Evolutionary conservation across 495 filamentous ascomycete genomes (phyloP), one percentile per base, ranked within the genome.

Genomic region (Aspergillus steynii): DNA sequence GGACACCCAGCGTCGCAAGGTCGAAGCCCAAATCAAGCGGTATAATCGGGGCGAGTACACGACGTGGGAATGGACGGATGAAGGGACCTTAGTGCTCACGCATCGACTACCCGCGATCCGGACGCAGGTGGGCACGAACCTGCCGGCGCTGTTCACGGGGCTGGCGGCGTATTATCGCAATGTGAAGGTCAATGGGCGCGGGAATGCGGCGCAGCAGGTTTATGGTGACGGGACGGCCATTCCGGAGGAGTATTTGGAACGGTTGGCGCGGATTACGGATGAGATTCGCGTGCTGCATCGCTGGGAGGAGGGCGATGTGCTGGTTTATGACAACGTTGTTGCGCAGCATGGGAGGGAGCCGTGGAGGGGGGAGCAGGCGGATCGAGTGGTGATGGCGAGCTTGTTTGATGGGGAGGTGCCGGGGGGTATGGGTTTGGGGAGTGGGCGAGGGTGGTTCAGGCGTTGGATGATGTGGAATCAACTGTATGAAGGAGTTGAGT

Each of bases 191-290:
- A 68, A 29, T 4, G 64, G 62, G 6, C 58, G 68, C 3, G 64
- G 58, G 32, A 71, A 68, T 28, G 65, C 68, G 3, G 72, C 66
- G 9, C 50, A 65, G 26, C 71, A 72, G 64, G 47, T 65, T 1
- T 83, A 77, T 64, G 80, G 82, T 0, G 83, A 85, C 67, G 81
- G 77, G 8, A 76, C 74, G n/a, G 71, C 74, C 10, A 84, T 85
- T 55, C 80, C 83, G 5, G 72, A 79, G 20, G 71, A 76, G 65
- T 83, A 81, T 63, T 63, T 84, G 29, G 74, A 73, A 26, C 63
- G 65, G 49, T 68, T 82, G 32, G 77, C 77, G 0, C 68, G 77
- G 60, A 81, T 82, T 55, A 83, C 77, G 8, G 77, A 82, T 48
- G 77, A 81, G 59, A 78, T 80, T 53, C 74, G 77, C 5, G 77